Evolutionary conservation across 2,329 filamentous ascomycete species (phyloP).

Genomic region (Diatrype stigma): DNA sequence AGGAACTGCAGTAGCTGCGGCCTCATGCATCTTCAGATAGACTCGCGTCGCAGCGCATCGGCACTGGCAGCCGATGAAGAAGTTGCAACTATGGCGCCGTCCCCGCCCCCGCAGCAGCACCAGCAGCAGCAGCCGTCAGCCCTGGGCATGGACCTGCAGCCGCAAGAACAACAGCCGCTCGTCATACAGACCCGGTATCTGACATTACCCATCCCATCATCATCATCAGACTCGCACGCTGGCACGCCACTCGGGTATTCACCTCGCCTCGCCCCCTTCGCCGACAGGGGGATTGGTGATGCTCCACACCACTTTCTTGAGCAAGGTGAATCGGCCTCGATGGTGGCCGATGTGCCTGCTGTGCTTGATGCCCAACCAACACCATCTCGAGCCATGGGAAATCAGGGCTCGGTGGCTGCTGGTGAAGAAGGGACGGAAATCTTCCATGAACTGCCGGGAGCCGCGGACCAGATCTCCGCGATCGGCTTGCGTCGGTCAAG

Average conservation of each 20-base stretch:
- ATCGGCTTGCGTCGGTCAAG: neutral
- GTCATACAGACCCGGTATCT: slow-evolving; percentile 31
- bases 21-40: neutral
- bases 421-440: neutral
- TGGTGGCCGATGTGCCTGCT: slow-evolving; percentile 21
- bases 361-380: slow-evolving; percentile 27
- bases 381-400: slow-evolving; percentile 6
- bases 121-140: slow-evolving; percentile 10
- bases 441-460: slow-evolving; percentile 9
- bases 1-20: neutral
- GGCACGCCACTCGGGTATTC: slow-evolving; percentile 13
- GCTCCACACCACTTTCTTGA: slow-evolving; percentile 12
- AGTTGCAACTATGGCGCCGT: neutral
- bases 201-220: slow-evolving; percentile 17
- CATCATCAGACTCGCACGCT: slow-evolving; percentile 11
- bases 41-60: neutral
- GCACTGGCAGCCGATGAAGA: neutral
- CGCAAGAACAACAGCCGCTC: slow-evolving; percentile 24
- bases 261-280: slow-evolving; percentile 15
- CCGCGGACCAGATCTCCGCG: slow-evolving; percentile 10
- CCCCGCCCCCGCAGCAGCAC: slow-evolving; percentile 14
- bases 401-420: slow-evolving; percentile 7
- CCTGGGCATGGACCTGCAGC: slow-evolving; percentile 1
- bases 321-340: slow-evolving; percentile 19
- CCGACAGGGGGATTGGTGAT: slow-evolving; percentile 16